Percentiles rank a stretch among this genome's conserved stretches.
These are phyloP conservation scores for Ogataea paradorogensis DNA, from an alignment of 805 yeast genomes.

Conservation along the genomic window DNA sequence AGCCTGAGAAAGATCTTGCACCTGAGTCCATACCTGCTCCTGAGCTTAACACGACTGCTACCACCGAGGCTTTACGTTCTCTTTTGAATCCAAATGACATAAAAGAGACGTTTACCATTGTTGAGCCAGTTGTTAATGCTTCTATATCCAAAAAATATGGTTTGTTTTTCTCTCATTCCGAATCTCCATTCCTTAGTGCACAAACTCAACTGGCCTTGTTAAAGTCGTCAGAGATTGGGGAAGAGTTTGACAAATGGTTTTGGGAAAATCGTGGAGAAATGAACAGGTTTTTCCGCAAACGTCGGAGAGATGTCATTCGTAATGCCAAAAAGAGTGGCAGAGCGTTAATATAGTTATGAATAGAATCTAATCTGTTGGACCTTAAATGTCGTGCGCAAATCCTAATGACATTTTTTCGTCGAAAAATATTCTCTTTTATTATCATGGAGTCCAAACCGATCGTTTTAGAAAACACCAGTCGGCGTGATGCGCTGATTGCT, in stretches of 20 bases:
- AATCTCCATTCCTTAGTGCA: constrained; percentile 82
- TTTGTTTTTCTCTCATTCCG: constrained; percentile 79
- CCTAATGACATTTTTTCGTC: constrained; percentile 9
- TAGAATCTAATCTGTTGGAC: too few species aligned
- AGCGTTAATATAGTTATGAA: constrained; percentile 7
- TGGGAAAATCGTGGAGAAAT: constrained; percentile 81
- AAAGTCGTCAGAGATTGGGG: constrained; percentile 33
- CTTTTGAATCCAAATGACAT: constrained; percentile 47
- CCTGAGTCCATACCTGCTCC: constrained; percentile 4
- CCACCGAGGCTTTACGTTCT: constrained; percentile 61
- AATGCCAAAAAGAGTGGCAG: constrained; percentile 39
- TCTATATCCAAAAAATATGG: constrained; percentile 38
- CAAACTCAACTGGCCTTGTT: constrained; percentile 75
- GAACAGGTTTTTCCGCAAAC: constrained; percentile 69
- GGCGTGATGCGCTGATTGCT: constrained; percentile 90
- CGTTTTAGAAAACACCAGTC: constrained; percentile 61
- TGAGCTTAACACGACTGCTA: constrained; percentile 33
- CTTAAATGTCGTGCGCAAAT: constrained; percentile 4
- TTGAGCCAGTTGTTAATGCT: constrained; percentile 32
- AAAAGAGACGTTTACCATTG: constrained; percentile 37
- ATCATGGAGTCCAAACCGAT: constrained; percentile 33
- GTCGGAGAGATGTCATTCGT: constrained; percentile 70
- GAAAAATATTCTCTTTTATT: constrained; percentile 9
- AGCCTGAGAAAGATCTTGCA: constrained; percentile 26
- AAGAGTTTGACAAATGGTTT: constrained; percentile 68